Conservation (phyloP, 441 rosid species). For the Erysimum pusillum region DNA sequence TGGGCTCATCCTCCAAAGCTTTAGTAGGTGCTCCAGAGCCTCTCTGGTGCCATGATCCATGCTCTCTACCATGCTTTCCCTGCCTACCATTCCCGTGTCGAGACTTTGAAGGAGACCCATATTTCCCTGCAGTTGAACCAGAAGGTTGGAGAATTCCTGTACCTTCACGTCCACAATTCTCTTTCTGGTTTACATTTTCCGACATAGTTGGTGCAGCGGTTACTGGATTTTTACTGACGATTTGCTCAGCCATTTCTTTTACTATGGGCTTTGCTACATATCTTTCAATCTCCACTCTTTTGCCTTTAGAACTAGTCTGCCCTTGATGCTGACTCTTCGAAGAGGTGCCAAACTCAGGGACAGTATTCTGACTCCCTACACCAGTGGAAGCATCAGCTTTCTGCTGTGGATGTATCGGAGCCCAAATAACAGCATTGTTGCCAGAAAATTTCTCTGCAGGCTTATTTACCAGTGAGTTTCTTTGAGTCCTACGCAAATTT, state of each 20-base stretch:
- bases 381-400: conserved; percentile 64
- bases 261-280: conserved; percentile 91
- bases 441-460: conserved; percentile 61
- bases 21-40: conserved; percentile 57
- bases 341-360: conserved; percentile 54
- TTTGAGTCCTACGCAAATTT: conserved; percentile 65
- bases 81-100: conserved; percentile 67
- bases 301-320: conserved; percentile 71
- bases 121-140: conserved; percentile 52
- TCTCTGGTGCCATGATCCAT: conserved; percentile 81
- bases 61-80: conserved; percentile 68
- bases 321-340: conserved; percentile 62
- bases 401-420: conserved; percentile 77
- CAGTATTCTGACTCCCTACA: conserved; percentile 55
- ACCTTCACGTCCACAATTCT: conserved; percentile 33
- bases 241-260: conserved; percentile 89
- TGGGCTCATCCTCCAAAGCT: conserved; percentile 53
- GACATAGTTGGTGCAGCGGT: conserved; percentile 47
- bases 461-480: conserved; percentile 63
- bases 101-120: conserved; percentile 51
- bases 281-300: conserved; percentile 94
- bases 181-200: conserved; percentile 52
- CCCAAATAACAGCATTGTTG: conserved; percentile 83
- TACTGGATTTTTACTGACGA: conserved; percentile 53
- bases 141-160: conserved; percentile 53